phyloP scores from a whole-genome alignment of 371 early-diverging fungal species.

The Modicella reniformis region DNA sequence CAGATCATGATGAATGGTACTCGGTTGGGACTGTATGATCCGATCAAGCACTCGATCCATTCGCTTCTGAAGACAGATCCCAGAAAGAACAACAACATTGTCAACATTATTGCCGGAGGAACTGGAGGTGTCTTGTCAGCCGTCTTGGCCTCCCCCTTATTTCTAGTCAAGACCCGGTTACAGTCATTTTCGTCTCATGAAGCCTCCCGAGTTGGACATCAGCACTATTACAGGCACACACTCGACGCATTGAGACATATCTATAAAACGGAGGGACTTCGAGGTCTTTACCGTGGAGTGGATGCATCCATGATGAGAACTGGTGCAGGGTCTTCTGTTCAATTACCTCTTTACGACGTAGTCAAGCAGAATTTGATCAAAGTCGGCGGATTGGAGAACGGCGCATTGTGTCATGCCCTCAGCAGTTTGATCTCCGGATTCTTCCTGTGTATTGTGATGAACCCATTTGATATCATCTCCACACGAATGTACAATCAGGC shows the following conservation, averaged over 20 bases:
- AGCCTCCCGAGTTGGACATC: constrained; percentile 83
- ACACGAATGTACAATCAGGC: constrained; percentile 96
- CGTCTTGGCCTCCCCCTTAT: constrained; percentile 86
- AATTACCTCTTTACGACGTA: constrained; percentile 89
- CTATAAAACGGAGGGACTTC: constrained; percentile 72
- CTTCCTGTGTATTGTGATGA: constrained; percentile 91
- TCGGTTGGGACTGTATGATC: constrained; percentile 91
- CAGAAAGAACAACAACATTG: constrained; percentile 28
- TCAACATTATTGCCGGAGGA: constrained; percentile 47
- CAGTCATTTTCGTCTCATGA: constrained; percentile 83
- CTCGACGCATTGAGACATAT: constrained; percentile 74
- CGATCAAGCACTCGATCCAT: constrained; percentile 62
- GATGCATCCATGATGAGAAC: constrained; percentile 92
- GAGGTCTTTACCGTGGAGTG: constrained; percentile 88
- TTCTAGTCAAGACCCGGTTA: constrained; percentile 94
- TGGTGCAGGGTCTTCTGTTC: constrained; percentile 91
- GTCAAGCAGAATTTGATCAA: constrained; percentile 75
- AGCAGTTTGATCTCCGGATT: constrained; percentile 87
- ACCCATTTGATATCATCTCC: constrained; percentile 95
- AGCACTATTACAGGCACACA: constrained; percentile 86
- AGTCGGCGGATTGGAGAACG: constrained; percentile 71
- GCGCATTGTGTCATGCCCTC: constrained; percentile 75
- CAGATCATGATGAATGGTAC: constrained; percentile 94
- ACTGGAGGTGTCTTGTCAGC: constrained; percentile 86
- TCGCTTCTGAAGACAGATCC: constrained; percentile 46